Conservation (phyloP, 2,329 filamentous ascomycete species). For the Neonectria magnoliae region DNA sequence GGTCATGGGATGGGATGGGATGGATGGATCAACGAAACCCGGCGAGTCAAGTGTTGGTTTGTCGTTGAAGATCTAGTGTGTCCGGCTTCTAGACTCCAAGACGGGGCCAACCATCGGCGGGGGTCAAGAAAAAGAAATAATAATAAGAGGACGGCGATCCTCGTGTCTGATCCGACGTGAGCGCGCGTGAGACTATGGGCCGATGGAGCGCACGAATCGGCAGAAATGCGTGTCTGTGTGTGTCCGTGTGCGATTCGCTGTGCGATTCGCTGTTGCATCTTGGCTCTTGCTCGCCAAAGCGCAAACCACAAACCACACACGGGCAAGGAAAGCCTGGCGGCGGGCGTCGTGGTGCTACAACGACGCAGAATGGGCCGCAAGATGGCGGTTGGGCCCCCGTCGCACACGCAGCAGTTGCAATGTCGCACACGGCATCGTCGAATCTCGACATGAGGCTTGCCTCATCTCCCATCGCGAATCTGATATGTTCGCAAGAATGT, state of each 20-base stretch:
- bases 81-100: neutral
- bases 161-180: slow-evolving; percentile 2
- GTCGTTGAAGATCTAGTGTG: slow-evolving; percentile 8
- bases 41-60: neutral
- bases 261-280: neutral
- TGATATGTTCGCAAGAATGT: slow-evolving; percentile 46
- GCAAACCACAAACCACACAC: neutral
- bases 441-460: slow-evolving; percentile 17
- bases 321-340: neutral
- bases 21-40: neutral
- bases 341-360: neutral
- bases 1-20: slow-evolving; percentile 3
- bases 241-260: neutral
- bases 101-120: slow-evolving; percentile 3
- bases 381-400: neutral
- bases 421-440: slow-evolving; percentile 4
- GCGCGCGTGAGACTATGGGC: slow-evolving; percentile 1
- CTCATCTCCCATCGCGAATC: slow-evolving; percentile 21
- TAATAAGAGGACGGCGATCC: neutral
- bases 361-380: neutral
- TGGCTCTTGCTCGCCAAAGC: neutral
- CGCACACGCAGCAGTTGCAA: slow-evolving; percentile 4
- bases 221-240: slow-evolving; percentile 2
- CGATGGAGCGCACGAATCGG: neutral
- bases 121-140: neutral